Percentiles rank a stretch among this genome's conserved stretches.
Evolutionary conservation across 768 basidiomycete species (phyloP).

Genomic region (Amanita pseudoporphyria): DNA sequence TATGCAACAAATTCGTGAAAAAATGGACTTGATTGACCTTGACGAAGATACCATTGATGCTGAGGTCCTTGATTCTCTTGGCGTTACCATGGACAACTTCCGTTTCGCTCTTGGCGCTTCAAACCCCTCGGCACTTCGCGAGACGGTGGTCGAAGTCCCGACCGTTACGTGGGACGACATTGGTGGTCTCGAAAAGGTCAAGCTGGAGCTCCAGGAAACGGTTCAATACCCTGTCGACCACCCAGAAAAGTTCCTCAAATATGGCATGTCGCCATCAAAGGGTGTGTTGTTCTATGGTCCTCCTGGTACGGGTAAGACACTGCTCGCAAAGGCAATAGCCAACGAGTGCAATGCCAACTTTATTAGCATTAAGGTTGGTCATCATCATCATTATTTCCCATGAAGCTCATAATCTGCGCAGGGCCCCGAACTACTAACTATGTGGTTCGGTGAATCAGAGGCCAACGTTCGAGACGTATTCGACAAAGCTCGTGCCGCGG

Average conservation of each 20-base stretch:
- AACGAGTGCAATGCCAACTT: conserved; percentile 99
- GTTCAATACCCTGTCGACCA: conserved; percentile 99
- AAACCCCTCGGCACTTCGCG: conserved; percentile 97
- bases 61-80: conserved; percentile 96
- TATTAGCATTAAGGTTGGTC: conserved; percentile 86
- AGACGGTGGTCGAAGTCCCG: conserved; percentile 98
- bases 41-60: conserved; percentile 99
- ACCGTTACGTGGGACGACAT: conserved; percentile 99
- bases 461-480: conserved; percentile 99
- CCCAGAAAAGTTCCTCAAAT: conserved; percentile 99
- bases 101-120: conserved; percentile 95
- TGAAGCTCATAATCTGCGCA: conserved; percentile 19
- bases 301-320: conserved; percentile 99
- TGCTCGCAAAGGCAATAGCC: conserved; percentile 97
- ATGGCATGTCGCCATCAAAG: conserved; percentile 99
- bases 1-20: conserved; percentile 99
- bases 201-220: conserved; percentile 97
- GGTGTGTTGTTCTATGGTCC: conserved; percentile 99
- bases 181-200: conserved; percentile 99
- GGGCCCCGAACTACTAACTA: conserved; percentile 96
- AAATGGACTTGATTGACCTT: conserved; percentile 96
- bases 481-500: conserved; percentile 98
- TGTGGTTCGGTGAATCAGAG: conserved; percentile 99
- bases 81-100: conserved; percentile 99
- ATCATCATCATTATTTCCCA: background rate